Evolutionary conservation across 305 asterid genomes (phyloP), one percentile per base, ranked within the genome.

Genomic region (Galium porrigens): DNA sequence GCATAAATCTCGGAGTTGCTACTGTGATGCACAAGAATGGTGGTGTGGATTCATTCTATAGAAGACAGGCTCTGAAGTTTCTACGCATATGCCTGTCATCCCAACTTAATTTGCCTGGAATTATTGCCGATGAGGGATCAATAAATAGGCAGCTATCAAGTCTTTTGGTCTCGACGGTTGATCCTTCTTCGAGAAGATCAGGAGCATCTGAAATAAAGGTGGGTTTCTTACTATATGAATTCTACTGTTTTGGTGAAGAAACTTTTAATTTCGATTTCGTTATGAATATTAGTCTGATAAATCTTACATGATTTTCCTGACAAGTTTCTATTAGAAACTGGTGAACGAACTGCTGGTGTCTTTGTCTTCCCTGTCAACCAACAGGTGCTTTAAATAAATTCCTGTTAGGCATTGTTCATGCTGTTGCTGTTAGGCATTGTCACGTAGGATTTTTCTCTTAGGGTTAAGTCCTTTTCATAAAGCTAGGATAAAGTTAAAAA

Each of bases 61-160:
- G 97, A 65, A 94, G 83, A 77, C 92, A 90, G 78, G 97, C 99
- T 52, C 84, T 94, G 69, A 94, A 80, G 71, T 90, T 94, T 77
- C 94, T 94, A 66, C 90, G 95, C 67, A 95, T 85, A 61, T 94
- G 99, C 86, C 80, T 94, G 80, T 85, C 92, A 67, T 90, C 99
- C 73, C 99, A 94, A 81, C 90, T 94, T 74, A 90, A 90, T 82
- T 81, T 94, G 81, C 97, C 97, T 61, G 99, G 95, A 53, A 85
- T 83, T 71, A 85, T 85, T 72, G 77, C 76, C 52, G 96, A 87
- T 37, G 94, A 90, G 70, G 90, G 86, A 66, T 84, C 82, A 71
- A 79, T 91, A 68, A 73, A 85, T 76, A 83, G 85, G 70, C 88
- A 81, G 68, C 81, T 94, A 52, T 82, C 94, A 74, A 77, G 81